Percentiles rank a stretch among this genome's conserved stretches.
Conservation (phyloP, 73 alveolate genomes). For the Paramecium caudatum region DNA sequence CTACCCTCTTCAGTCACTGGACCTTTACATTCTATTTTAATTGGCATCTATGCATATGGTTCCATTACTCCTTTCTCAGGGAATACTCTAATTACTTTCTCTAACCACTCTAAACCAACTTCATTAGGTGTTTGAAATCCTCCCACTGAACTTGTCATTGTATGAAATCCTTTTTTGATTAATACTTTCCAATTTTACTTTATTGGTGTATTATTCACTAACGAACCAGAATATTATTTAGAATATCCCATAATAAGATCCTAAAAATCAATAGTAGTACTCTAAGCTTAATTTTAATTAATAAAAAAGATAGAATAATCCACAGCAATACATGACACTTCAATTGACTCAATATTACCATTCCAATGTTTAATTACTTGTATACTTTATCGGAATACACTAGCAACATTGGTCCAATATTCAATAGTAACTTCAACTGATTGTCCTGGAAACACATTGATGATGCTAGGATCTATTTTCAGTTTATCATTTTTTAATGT, state of each 20-base stretch:
- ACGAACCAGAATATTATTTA: constrained; percentile 35
- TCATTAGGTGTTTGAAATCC: constrained; percentile 72
- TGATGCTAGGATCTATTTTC: constrained; percentile 1
- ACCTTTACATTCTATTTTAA: constrained; percentile 27
- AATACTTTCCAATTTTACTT: constrained; percentile 57
- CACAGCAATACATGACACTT: constrained; percentile 72
- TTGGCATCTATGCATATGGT: constrained; percentile 71
- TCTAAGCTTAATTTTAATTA: constrained; percentile 42
- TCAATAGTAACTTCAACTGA: neutral
- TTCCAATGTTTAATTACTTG: constrained; percentile 67
- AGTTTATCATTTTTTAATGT: constrained; percentile 22
- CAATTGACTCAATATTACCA: constrained; percentile 40
- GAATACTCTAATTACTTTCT: constrained; percentile 55
- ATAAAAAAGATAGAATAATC: constrained; percentile 68
- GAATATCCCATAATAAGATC: constrained; percentile 66
- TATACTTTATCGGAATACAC: constrained; percentile 55
- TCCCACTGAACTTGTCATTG: constrained; percentile 57
- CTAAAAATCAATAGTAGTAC: constrained; percentile 68
- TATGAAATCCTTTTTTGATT: constrained; percentile 70
- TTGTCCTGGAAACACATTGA: neutral
- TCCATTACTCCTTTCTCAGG: constrained; percentile 74
- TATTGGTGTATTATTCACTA: constrained; percentile 74
- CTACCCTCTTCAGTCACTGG: neutral
- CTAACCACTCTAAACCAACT: constrained; percentile 75
- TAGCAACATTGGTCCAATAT: constrained; percentile 58